These are phyloP conservation scores for Penicillium griseofulvum DNA, from an alignment of 2,329 filamentous ascomycete species.

Conservation along the genomic window DNA sequence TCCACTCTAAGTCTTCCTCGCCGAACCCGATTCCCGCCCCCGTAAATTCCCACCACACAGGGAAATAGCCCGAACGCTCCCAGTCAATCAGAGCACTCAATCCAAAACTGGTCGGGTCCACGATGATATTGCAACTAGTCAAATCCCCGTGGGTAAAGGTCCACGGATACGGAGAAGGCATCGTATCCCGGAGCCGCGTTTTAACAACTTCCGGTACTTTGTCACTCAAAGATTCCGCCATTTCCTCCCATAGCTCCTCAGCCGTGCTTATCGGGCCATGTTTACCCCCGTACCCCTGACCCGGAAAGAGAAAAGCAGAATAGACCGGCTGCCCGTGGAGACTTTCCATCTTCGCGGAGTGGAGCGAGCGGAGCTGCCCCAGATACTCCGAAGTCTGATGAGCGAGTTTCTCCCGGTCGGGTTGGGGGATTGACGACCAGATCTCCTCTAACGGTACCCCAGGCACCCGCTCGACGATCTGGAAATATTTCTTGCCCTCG, in stretches of 20 bases:
- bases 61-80: conserved; percentile 39
- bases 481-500: conserved; percentile 1
- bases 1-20: conserved; percentile 13
- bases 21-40: conserved; percentile 3
- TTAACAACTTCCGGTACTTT: conserved; percentile 9
- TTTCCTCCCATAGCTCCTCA: conserved; percentile 14
- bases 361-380: conserved; percentile 10
- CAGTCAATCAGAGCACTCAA: conserved; percentile 44
- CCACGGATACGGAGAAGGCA: conserved; percentile 26
- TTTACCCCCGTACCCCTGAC: neutral
- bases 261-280: conserved; percentile 13
- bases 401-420: neutral
- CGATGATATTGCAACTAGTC: conserved; percentile 41
- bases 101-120: conserved; percentile 27
- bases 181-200: conserved; percentile 10
- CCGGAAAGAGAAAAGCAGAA: conserved; percentile 12
- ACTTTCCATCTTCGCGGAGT: conserved; percentile 15
- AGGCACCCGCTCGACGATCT: conserved; percentile 6
- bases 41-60: conserved; percentile 39
- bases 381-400: neutral
- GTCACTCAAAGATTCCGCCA: neutral
- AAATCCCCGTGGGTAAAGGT: conserved; percentile 45
- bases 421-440: conserved; percentile 3
- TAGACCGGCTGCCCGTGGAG: conserved; percentile 12
- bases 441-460: conserved; percentile 6